Conservation (phyloP, 1,284 basidiomycete species). For the Athelia sp. region DNA sequence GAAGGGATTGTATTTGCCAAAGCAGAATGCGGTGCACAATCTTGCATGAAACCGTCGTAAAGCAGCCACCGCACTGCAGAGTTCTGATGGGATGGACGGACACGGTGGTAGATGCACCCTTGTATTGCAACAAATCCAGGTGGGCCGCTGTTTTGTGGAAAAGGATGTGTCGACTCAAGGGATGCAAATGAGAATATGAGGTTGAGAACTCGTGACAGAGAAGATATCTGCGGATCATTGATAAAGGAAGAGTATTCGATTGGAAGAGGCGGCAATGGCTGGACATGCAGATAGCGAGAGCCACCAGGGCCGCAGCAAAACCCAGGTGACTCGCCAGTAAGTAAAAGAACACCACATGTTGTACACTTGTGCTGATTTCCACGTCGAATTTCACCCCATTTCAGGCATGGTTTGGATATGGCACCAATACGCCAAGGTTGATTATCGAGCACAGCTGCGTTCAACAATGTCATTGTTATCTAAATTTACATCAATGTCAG, state of each 20-base stretch:
- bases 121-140: neutral
- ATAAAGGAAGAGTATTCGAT: neutral
- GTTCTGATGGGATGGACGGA: neutral
- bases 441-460: too few relatives aligned
- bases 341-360: neutral
- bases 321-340: neutral
- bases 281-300: neutral
- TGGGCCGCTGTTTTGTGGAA: neutral
- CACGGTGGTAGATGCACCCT: constrained; percentile 2
- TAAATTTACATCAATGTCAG: too few relatives aligned
- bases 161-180: constrained; percentile 2
- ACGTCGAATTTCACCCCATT: neutral
- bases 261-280: neutral
- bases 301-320: neutral
- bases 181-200: constrained; percentile 10
- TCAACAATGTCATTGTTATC: too few relatives aligned
- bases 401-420: neutral
- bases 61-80: constrained; percentile 21
- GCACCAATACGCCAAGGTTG: neutral
- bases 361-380: neutral
- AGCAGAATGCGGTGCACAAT: constrained; percentile 5
- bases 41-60: constrained; percentile 23
- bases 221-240: neutral
- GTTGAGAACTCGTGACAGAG: constrained; percentile 8
- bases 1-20: constrained; percentile 13